Evolutionary conservation across 2,329 filamentous ascomycete species (phyloP).

Genomic region (Calonectria hongkongensis): DNA sequence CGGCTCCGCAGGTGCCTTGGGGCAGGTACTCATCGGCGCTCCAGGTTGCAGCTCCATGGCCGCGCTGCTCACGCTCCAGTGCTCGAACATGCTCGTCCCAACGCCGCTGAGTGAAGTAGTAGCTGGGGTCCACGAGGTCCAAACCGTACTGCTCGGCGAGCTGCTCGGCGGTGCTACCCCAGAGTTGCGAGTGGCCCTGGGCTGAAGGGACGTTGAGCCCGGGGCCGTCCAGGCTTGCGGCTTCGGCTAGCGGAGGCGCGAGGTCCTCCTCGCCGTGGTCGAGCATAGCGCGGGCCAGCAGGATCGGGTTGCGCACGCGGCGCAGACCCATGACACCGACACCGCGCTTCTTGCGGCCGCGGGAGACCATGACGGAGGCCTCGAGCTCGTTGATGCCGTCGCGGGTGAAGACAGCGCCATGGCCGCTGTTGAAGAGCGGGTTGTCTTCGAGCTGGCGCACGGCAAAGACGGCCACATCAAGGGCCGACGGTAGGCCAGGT

Average conservation of each 20-base stretch:
- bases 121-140: conserved; percentile 80
- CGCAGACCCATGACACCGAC: conserved; percentile 85
- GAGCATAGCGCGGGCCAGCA: conserved; percentile 82
- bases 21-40: conserved; percentile 80
- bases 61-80: conserved; percentile 68
- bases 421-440: conserved; percentile 88
- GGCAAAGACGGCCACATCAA: conserved; percentile 85
- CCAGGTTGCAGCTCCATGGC: conserved; percentile 69
- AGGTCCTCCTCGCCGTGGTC: conserved; percentile 79
- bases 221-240: neutral
- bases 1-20: conserved; percentile 89
- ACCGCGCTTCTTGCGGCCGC: conserved; percentile 82
- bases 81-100: conserved; percentile 87
- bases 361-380: conserved; percentile 89
- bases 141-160: conserved; percentile 82
- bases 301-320: conserved; percentile 86
- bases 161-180: conserved; percentile 80
- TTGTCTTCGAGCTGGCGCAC: conserved; percentile 86
- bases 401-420: conserved; percentile 90
- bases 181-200: conserved; percentile 82
- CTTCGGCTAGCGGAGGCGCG: conserved; percentile 55
- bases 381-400: conserved; percentile 91
- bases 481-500: conserved; percentile 70
- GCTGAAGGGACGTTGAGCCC: conserved; percentile 71
- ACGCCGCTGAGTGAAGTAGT: conserved; percentile 86